phyloP scores from a whole-genome alignment of 805 yeast genomes.

The Candida methanosorbosa region DNA sequence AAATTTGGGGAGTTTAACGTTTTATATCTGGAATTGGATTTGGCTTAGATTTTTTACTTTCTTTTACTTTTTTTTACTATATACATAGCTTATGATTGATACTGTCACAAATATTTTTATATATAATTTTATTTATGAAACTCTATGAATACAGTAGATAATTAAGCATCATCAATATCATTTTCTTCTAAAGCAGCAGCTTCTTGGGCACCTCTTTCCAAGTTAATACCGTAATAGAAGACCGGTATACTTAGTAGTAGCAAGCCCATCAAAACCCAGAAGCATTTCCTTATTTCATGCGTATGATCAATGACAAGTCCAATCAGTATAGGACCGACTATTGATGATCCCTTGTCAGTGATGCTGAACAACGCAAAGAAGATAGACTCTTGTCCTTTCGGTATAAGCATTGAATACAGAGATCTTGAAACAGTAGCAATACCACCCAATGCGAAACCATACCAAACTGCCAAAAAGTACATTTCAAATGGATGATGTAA shows the following conservation, averaged over 20 bases:
- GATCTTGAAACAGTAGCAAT: constrained; percentile 63
- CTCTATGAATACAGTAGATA: background rate
- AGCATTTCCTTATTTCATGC: constrained; percentile 67
- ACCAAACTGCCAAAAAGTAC: constrained; percentile 63
- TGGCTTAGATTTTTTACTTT: background rate
- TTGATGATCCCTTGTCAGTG: constrained; percentile 75
- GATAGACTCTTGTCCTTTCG: constrained; percentile 65
- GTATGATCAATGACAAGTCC: constrained; percentile 66
- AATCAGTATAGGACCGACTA: constrained; percentile 65
- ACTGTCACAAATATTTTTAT: background rate
- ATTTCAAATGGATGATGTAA: constrained; percentile 57
- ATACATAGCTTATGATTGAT: background rate
- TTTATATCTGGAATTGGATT: too few species aligned
- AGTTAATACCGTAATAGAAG: constrained; percentile 39
- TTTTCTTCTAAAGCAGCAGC: constrained; percentile 10
- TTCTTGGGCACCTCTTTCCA: constrained; percentile 48
- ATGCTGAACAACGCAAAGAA: constrained; percentile 70
- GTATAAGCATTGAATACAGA: constrained; percentile 58
- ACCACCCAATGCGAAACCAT: constrained; percentile 71
- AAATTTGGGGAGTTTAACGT: constrained; percentile 41
- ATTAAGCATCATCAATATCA: constrained; percentile 15
- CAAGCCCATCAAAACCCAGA: constrained; percentile 50
- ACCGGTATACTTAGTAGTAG: constrained; percentile 50
- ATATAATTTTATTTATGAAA: background rate
- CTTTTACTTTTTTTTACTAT: background rate